These are phyloP conservation scores for Cladosporium sp. DNA, from an alignment of 2,329 filamentous ascomycete genomes.

Conservation along the genomic window DNA sequence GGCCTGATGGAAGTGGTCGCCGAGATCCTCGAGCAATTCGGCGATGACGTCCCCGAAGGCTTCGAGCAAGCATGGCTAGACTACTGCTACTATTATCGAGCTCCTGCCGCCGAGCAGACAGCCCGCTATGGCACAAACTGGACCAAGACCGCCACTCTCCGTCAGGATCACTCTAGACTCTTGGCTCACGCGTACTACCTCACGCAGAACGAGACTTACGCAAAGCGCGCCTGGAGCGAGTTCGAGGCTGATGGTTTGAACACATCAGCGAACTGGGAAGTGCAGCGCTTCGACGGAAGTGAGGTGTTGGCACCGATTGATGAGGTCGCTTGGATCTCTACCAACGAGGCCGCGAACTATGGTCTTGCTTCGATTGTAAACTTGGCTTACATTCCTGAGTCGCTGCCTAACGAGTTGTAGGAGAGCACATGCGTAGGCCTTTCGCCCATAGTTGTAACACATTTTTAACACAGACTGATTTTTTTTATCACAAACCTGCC, in stretches of 20 bases:
- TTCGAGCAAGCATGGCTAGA: slow-evolving; percentile 61
- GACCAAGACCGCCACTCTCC: slow-evolving; percentile 45
- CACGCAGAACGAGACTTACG: slow-evolving; percentile 51
- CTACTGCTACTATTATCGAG: slow-evolving; percentile 62
- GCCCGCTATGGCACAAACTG: slow-evolving; percentile 56
- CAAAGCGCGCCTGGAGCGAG: slow-evolving; percentile 56
- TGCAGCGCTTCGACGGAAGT: slow-evolving; percentile 46
- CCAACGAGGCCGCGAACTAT: slow-evolving; percentile 60
- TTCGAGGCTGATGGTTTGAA: slow-evolving; percentile 51
- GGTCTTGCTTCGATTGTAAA: slow-evolving; percentile 61
- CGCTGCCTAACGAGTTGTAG: slow-evolving; percentile 13
- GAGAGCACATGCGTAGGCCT: not conserved
- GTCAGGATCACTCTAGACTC: slow-evolving; percentile 61
- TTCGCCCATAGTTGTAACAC: not conserved
- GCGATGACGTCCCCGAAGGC: slow-evolving; percentile 47
- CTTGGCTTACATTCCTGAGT: slow-evolving; percentile 44
- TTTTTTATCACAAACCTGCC: not conserved
- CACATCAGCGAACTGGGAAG: slow-evolving; percentile 39
- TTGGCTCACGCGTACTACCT: slow-evolving; percentile 56
- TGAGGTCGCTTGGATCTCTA: slow-evolving; percentile 60
- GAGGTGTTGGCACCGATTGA: slow-evolving; percentile 52
- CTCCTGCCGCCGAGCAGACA: slow-evolving; percentile 52
- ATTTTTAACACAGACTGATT: not conserved
- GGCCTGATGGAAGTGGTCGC: slow-evolving; percentile 61
- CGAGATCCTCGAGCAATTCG: slow-evolving; percentile 56